Evolutionary conservation across 2,329 filamentous ascomycete genomes (phyloP).

Genomic region (Fusarium sp.): DNA sequence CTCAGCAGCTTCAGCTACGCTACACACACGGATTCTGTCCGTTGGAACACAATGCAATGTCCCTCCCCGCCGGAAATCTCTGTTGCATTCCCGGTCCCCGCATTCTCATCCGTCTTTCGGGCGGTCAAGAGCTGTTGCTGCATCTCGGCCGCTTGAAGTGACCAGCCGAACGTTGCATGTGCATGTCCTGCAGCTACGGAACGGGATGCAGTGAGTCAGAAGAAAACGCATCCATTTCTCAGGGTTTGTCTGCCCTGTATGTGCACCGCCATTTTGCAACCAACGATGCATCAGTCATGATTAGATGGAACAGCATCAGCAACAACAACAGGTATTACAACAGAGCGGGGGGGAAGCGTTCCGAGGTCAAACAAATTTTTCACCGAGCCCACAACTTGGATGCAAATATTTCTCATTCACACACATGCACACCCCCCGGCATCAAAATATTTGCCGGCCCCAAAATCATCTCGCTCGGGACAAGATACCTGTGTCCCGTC

Average conservation of each 20-base stretch:
- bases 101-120: conserved; percentile 27
- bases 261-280: conserved; percentile 22
- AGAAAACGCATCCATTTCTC: conserved; percentile 1
- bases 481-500: neutral
- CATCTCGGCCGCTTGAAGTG: conserved; percentile 17
- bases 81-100: conserved; percentile 30
- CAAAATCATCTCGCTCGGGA: conserved; percentile 1
- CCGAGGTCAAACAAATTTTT: neutral
- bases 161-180: conserved; percentile 21
- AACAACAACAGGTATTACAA: neutral
- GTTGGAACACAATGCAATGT: neutral
- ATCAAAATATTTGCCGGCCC: conserved; percentile 9
- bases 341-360: neutral
- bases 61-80: conserved; percentile 11
- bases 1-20: conserved; percentile 12
- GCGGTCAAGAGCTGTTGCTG: conserved; percentile 21
- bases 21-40: neutral
- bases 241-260: conserved; percentile 15
- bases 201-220: conserved; percentile 25
- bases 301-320: neutral
- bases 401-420: neutral
- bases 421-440: neutral
- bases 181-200: neutral
- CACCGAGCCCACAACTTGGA: conserved; percentile 7
- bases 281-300: conserved; percentile 5